Evolutionary conservation across 164 flowering plant species (phyloP).

Genomic region (Aristolochia contorta): DNA sequence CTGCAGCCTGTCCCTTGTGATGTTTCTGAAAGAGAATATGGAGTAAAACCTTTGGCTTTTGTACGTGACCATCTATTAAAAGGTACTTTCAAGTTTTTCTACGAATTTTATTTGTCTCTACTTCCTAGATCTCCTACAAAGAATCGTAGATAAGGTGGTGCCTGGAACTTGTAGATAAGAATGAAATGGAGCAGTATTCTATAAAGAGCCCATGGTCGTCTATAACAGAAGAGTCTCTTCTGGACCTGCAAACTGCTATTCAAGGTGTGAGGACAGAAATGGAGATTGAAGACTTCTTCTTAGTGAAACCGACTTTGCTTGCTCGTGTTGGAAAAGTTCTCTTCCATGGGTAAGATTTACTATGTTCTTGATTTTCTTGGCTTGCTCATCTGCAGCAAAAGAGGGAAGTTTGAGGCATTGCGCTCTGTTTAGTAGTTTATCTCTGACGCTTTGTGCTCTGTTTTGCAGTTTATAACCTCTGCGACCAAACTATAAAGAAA

Average conservation of each 20-base stretch:
- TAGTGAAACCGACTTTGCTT: constrained; percentile 25
- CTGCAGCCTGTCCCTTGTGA: constrained; percentile 28
- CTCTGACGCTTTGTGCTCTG: too few relatives aligned
- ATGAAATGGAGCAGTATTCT: not conserved
- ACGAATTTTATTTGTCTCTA: not conserved
- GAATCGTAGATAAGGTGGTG: not conserved
- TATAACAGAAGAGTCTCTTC: constrained; percentile 20
- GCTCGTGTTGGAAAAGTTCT: constrained; percentile 35
- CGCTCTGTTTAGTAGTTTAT: too few relatives aligned
- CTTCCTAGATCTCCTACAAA: too few relatives aligned
- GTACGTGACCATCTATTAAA: constrained; percentile 4
- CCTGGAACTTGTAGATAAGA: constrained; percentile 11
- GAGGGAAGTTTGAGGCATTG: too few relatives aligned
- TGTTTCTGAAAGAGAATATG: constrained; percentile 14
- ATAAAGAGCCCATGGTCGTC: constrained; percentile 13
- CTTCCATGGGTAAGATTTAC: constrained; percentile 26
- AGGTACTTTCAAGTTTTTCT: constrained; percentile 15
- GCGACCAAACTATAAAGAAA: too few relatives aligned
- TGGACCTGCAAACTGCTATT: constrained; percentile 23
- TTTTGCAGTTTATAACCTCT: too few relatives aligned
- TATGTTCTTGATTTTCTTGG: not conserved
- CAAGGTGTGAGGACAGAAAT: constrained; percentile 20
- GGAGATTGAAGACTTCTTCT: constrained; percentile 6
- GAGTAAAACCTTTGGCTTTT: constrained; percentile 27
- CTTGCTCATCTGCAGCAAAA: too few relatives aligned